These are phyloP conservation scores for Triglochin maritima DNA, from an alignment of 106 monocot species.

Conservation along the genomic window DNA sequence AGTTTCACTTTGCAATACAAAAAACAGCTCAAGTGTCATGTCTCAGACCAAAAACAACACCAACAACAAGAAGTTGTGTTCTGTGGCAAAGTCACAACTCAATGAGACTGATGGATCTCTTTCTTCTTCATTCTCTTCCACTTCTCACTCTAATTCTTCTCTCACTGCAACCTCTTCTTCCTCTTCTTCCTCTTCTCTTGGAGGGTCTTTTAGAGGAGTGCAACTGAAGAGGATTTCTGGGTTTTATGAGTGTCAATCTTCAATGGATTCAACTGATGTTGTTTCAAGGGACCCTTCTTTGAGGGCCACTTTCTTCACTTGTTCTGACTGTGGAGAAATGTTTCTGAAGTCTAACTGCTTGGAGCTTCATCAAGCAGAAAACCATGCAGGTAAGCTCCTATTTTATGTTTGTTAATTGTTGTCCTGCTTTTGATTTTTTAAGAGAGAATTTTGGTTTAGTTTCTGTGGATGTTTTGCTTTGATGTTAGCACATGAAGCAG, in stretches of 20 bases:
- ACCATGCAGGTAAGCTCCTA: conserved; percentile 51
- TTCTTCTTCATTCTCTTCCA: conserved; percentile 3
- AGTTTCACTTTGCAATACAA: conserved; percentile 31
- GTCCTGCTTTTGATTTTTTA: too few relatives aligned
- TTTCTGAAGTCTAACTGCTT: conserved; percentile 55
- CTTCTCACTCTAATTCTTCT: conserved; percentile 1
- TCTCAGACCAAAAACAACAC: conserved; percentile 12
- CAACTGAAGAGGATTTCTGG: conserved; percentile 54
- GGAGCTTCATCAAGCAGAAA: conserved; percentile 48
- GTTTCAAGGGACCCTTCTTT: conserved; percentile 33
- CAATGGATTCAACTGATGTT: conserved; percentile 36
- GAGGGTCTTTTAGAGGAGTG: conserved; percentile 50
- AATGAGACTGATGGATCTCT: conserved; percentile 18
- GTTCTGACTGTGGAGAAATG: conserved; percentile 58
- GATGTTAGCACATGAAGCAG: not conserved
- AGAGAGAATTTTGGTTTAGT: not conserved
- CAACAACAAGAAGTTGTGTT: conserved; percentile 5
- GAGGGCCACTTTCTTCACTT: conserved; percentile 27
- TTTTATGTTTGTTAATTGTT: not conserved
- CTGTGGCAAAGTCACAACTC: conserved; percentile 12
- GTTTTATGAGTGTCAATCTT: conserved; percentile 59
- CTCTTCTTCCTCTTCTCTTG: conserved; percentile 40
- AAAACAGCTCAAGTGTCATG: conserved; percentile 16
- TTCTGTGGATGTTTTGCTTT: not conserved
- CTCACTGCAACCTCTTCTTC: conserved; percentile 7